Evolutionary conservation across 495 filamentous ascomycete species (phyloP).

Genomic region (Talaromyces borbonicus): DNA sequence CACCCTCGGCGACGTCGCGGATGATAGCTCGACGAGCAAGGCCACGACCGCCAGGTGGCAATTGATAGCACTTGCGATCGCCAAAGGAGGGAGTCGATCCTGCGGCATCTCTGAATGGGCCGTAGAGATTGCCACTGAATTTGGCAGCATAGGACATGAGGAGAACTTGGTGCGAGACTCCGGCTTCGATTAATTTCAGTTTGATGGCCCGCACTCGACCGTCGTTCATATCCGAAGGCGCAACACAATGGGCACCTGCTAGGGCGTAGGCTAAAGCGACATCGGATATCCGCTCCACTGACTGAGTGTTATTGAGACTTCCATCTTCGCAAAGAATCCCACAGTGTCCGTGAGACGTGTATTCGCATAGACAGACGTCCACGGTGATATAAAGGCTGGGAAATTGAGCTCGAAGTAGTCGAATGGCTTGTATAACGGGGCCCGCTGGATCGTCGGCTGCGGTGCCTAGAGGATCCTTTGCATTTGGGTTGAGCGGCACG

Average conservation of each 20-base stretch:
- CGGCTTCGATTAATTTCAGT: conserved; percentile 84
- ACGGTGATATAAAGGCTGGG: conserved; percentile 80
- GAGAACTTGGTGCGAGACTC: conserved; percentile 77
- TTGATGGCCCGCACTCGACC: conserved; percentile 94
- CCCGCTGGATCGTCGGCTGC: conserved; percentile 86
- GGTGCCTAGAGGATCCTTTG: conserved; percentile 89
- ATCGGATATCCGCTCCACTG: conserved; percentile 86
- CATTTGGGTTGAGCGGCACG: conserved; percentile 66
- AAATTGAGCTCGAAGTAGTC: conserved; percentile 68
- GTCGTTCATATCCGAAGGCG: conserved; percentile 98
- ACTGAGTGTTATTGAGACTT: conserved; percentile 80
- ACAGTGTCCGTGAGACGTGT: conserved; percentile 97
- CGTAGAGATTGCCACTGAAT: conserved; percentile 92
- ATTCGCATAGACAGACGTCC: conserved; percentile 97
- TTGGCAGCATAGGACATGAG: conserved; percentile 98
- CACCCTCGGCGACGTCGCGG: conserved; percentile 84
- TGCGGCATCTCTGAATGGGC: conserved; percentile 92
- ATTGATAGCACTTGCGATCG: conserved; percentile 91
- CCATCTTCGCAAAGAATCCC: conserved; percentile 90
- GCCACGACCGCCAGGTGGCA: conserved; percentile 86
- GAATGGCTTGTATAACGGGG: conserved; percentile 79
- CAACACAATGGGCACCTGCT: conserved; percentile 93
- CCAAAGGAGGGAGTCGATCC: conserved; percentile 89
- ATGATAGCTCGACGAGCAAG: conserved; percentile 85
- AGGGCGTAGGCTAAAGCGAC: conserved; percentile 87